These are phyloP conservation scores for Dissophora ornata DNA, from an alignment of 192 early-diverging fungal species.

Conservation along the genomic window DNA sequence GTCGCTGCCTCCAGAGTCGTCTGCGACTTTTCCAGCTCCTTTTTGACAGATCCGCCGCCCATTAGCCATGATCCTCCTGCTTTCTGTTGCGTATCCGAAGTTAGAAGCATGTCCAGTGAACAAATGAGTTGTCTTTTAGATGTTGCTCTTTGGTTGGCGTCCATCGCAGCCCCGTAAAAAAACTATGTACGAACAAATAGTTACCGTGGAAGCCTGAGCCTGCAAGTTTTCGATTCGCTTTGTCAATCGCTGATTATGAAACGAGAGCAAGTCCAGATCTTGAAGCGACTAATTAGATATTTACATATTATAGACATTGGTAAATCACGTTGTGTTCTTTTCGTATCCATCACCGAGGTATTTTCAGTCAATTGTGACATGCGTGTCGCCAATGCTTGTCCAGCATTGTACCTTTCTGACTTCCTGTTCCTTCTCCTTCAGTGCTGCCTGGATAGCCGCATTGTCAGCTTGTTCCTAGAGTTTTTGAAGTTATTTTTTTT, in stretches of 20 bases:
- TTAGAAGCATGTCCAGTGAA: too few relatives aligned
- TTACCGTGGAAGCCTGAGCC: slow-evolving; percentile 48
- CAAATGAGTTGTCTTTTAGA: too few relatives aligned
- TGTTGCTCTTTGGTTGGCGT: too few relatives aligned
- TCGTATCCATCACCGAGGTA: too few relatives aligned
- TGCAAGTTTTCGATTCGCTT: slow-evolving; percentile 70
- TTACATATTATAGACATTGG: background rate
- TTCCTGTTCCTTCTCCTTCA: slow-evolving; percentile 70
- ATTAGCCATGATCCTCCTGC: slow-evolving; percentile 54
- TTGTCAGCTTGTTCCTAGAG: slow-evolving; percentile 68
- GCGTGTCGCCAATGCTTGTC: background rate
- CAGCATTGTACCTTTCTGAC: slow-evolving; percentile 60
- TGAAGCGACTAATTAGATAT: slow-evolving; percentile 49
- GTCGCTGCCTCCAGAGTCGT: slow-evolving; percentile 59
- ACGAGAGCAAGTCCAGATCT: slow-evolving; percentile 67
- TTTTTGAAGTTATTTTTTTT: background rate
- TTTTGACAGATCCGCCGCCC: slow-evolving; percentile 61
- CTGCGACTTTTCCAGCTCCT: slow-evolving; percentile 67
- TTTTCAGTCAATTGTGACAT: too few relatives aligned
- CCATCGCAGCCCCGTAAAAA: background rate
- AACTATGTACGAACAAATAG: background rate
- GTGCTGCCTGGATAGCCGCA: slow-evolving; percentile 57
- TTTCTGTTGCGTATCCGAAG: slow-evolving; percentile 39
- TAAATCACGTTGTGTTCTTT: too few relatives aligned
- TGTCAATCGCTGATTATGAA: slow-evolving; percentile 69